Base-by-base conservation (phyloP, 1,284 basidiomycete species). In the Leccinum fallax region DNA sequence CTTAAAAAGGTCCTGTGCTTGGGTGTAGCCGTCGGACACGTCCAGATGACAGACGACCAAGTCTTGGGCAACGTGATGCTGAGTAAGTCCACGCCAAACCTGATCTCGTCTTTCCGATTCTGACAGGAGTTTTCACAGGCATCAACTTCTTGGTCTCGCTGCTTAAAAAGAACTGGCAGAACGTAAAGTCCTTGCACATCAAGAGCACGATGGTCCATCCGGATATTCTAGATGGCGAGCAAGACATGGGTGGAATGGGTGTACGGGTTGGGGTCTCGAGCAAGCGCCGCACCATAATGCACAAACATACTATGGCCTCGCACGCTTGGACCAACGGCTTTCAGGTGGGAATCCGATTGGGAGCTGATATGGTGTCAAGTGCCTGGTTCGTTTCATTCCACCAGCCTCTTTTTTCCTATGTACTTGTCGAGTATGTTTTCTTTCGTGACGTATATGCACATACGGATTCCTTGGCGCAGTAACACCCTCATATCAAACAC, bases 81-180 rank as follows among this genome's bases (percentile, higher is more conserved):
- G 73, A 89, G 91, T 93, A 69, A 61, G 89, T 82, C 13, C 43
- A 19, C 10, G 19, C 26, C 48, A 51, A 51, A 58, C 38, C 21
- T 24, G 8, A 38, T 55, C 6, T 53, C 11, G 30, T 60, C 28
- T 21, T 49, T 21, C 34, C 11, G 51, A 55, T 61, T 16, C 58
- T 61, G 66, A 70, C 24, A 57, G 21, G 19, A 28, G 13, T 2
- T 19, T 57, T 55, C 62, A 46, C 62, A 93, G 90, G 94, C 80
- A 97, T 99, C 87, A 99, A 99, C 90, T 99, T 99, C 90, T 86
- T 99, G 71, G 94, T 99, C 77, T 98, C 97, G 49, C 85, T 99
- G 64, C 89, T 99, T 78, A 99, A 99, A 90, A 99, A 99, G 89
- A 96, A 98, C 85, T 98, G 96, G 96, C 97, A 98, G 81, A 99